Base-by-base conservation (phyloP, 805 yeast species). In the Yamadazyma tumulicola region DNA sequence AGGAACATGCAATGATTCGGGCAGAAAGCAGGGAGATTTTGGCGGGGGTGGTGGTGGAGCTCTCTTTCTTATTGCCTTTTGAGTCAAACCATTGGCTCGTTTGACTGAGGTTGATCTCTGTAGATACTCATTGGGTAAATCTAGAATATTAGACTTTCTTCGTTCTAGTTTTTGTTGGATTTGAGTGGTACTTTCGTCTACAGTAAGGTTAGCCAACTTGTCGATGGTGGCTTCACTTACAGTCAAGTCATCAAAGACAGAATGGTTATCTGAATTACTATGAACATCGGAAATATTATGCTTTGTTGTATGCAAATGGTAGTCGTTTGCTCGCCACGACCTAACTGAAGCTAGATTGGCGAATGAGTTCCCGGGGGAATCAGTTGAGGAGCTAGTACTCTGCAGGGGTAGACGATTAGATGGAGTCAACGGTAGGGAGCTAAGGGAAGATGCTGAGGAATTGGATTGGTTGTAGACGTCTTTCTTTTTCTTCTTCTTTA, bases 1-100 rank as follows among this genome's bases (percentile, higher is more conserved):
- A 19, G 15, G 29, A 14, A 15, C 8, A 24, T 24, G 27, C 29
- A 6, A 26, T 12, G 6, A 12, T 24, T 22, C 26, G 25, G 6
- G 29, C 29, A 4, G 35, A 19, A 26, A 13, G 13, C 12, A 24
- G 13, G 45, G 32, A 5, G 29, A 22, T 21, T 25, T 41, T 14
- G 61, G 59, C 2, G 69, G 70, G 5, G 70, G 70, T 4, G 69
- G 67, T 1, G 72, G 69, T 1, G 72, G 69, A 2, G 69, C 59
- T 32, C 50, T 55, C 38, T 64, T 63, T 32, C 35, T 52, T 31
- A 47, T 39, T 10, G 67, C 65, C 34, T 63, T 64, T 28, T 51
- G 8, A n/a, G 13, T 5, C 12, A 39, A 17, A 20, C 8, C 10
- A 17, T 6, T 19, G 8, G 31, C n/a, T 3, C 17, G 18, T 18